These are phyloP conservation scores for Protomyces arabidopsidicola DNA, from an alignment of 1,139 yeast genomes.

Conservation along the genomic window DNA sequence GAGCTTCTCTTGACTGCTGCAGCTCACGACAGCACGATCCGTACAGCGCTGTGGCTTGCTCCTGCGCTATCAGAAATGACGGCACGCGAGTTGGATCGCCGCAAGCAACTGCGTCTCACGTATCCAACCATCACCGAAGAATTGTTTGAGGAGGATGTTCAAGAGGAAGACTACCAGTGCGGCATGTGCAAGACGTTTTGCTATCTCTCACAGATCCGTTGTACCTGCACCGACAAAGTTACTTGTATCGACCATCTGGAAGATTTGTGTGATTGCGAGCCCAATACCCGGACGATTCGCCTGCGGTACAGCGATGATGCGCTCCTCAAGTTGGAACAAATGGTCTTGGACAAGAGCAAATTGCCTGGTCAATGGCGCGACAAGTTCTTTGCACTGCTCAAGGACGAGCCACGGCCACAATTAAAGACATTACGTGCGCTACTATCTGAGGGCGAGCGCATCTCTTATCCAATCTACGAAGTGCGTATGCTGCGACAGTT, in stretches of 20 bases:
- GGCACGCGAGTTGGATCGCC: conserved; percentile 34
- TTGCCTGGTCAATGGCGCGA: conserved; percentile 53
- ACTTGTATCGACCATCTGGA: conserved; percentile 50
- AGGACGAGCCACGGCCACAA: conserved; percentile 45
- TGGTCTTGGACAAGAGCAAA: conserved; percentile 42
- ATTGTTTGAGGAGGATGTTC: conserved; percentile 29
- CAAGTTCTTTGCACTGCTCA: conserved; percentile 46
- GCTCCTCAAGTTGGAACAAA: conserved; percentile 42
- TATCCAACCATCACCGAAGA: conserved; percentile 32
- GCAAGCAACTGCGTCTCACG: conserved; percentile 30
- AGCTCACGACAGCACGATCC: conserved; percentile 35
- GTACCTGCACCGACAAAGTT: conserved; percentile 32
- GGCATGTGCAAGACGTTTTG: conserved; percentile 36
- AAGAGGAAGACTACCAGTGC: conserved; percentile 34
- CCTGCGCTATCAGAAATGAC: conserved; percentile 35
- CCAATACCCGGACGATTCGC: conserved; percentile 26
- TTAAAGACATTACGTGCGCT: conserved; percentile 48
- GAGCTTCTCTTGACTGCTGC: conserved; percentile 39
- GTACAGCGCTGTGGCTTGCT: conserved; percentile 40
- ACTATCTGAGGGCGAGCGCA: conserved; percentile 54
- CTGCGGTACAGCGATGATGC: conserved; percentile 50
- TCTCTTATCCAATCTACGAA: conserved; percentile 41
- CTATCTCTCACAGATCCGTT: conserved; percentile 36
- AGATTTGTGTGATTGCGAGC: conserved; percentile 34
- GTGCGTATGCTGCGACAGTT: conserved; percentile 44